These are phyloP conservation scores for Xerocomus spinulosus DNA, from an alignment of 768 basidiomycete genomes.

Conservation along the genomic window DNA sequence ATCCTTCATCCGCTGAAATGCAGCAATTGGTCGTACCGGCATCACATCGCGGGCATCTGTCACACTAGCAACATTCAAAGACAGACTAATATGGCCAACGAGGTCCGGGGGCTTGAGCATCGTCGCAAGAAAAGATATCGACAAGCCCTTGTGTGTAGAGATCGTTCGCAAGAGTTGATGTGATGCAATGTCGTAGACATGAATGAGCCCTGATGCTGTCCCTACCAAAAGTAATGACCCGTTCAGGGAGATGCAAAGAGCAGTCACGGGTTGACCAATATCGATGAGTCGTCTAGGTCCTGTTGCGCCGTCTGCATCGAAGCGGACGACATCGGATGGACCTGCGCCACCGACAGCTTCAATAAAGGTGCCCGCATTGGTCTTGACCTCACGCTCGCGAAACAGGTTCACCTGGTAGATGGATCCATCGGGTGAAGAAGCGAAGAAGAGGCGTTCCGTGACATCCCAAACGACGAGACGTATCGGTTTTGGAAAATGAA, in stretches of 20 bases:
- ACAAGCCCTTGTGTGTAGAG: conserved; percentile 58
- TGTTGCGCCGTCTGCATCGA: conserved; percentile 47
- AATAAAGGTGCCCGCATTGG: conserved; percentile 41
- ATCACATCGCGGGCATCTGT: conserved; percentile 50
- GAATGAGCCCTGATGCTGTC: conserved; percentile 65
- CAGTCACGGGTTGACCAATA: conserved; percentile 65
- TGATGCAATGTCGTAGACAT: conserved; percentile 84
- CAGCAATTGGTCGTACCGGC: conserved; percentile 58
- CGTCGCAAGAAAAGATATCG: conserved; percentile 70
- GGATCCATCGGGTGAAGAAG: conserved; percentile 68
- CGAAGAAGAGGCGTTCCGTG: conserved; percentile 88
- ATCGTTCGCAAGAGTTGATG: conserved; percentile 87
- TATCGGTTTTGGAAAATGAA: conserved; percentile 79
- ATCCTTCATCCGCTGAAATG: conserved; percentile 75
- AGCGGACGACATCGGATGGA: conserved; percentile 60
- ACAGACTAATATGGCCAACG: conserved; percentile 69
- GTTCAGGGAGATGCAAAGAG: conserved; percentile 72
- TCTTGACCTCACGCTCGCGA: conserved; percentile 52
- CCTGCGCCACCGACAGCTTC: conserved; percentile 79
- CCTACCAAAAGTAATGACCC: conserved; percentile 79
- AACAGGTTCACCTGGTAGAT: conserved; percentile 81
- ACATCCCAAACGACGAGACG: conserved; percentile 68
- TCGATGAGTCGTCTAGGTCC: conserved; percentile 61
- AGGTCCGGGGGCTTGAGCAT: conserved; percentile 87
- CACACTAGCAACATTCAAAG: conserved; percentile 34